Evolutionary conservation across 192 early-diverging fungal species (phyloP), one percentile per base, ranked within the genome.

Genomic region (Diversispora epigaea): DNA sequence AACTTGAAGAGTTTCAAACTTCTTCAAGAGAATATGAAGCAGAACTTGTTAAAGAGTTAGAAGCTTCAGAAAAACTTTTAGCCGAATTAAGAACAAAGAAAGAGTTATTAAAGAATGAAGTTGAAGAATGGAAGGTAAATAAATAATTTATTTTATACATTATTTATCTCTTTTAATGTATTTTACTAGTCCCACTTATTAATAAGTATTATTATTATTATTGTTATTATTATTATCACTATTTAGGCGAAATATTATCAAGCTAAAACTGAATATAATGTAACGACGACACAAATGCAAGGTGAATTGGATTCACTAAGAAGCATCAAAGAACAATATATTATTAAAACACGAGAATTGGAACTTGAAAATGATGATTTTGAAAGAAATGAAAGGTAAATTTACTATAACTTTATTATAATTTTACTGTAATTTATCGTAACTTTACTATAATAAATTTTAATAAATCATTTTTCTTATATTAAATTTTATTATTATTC

Each of bases 321-420:
- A 79, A 85, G 85, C 49, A 86, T 90, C 68, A 86, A 89, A 32
- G 89, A 91, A 65, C 86, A 80, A 70, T 93, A 89, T 77, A 84
- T 86, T 76, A 88, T 91, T 76, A 87, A 89, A 58, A 90, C 88
- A 22, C 84, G 89, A 15, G 91, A 92, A 69, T 73, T 93, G 15
- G 92, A 93, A 79, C 86, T 91, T 77, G 86, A 92, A 49, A 92
- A 91, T 80, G 92, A 93, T 68, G 91, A 93, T 66, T 73, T 93
- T 49, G 92, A 93, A 79, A 84, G 89, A 52, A 90, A 82, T 46
- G 86, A 85, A 78, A 82, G 86, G 86, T 88, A 80, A 6, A 47
- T n/a, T 7, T 41, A 17, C 44, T 43, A 15, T n/a, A n/a, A n/a
- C n/a, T 15, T 39, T 10, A 55, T 56, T 60, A 22, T 45, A 57